Conservation (phyloP, 768 basidiomycete genomes). For the Rhodotorula taiwanensis region DNA sequence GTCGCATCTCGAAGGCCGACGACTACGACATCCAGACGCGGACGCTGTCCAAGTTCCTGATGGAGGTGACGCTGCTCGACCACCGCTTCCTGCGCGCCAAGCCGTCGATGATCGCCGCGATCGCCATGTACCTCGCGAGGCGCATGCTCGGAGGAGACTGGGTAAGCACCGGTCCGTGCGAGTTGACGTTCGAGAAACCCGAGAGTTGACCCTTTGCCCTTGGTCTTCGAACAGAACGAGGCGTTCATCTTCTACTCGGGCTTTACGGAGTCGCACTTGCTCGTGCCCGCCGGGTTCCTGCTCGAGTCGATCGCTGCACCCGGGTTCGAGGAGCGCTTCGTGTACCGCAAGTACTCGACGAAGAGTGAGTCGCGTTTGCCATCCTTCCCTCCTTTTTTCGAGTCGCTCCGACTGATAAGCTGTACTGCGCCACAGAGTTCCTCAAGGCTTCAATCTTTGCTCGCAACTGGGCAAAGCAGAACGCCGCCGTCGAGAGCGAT, state of each 20-base stretch:
- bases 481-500: conserved; percentile 24
- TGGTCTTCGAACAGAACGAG: conserved; percentile 58
- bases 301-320: conserved; percentile 73
- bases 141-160: conserved; percentile 91
- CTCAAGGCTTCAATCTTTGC: conserved; percentile 62
- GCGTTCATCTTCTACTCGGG: conserved; percentile 88
- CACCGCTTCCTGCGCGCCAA: conserved; percentile 86
- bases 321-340: conserved; percentile 74
- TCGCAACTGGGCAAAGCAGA: conserved; percentile 48
- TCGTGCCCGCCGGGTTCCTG: conserved; percentile 70
- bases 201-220: too few relatives aligned
- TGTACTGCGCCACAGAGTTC: conserved; percentile 52
- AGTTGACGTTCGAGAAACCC: too few relatives aligned
- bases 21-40: conserved; percentile 97
- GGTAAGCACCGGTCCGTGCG: conserved; percentile 59
- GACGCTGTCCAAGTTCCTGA: conserved; percentile 93
- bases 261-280: conserved; percentile 79
- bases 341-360: conserved; percentile 92
- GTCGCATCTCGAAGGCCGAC: conserved; percentile 96
- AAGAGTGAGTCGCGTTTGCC: conserved; percentile 52
- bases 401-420: not conserved
- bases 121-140: conserved; percentile 94
- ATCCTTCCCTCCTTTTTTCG: too few relatives aligned
- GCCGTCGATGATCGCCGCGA: conserved; percentile 86
- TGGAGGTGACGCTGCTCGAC: conserved; percentile 90